Evolutionary conservation across 2,329 filamentous ascomycete genomes (phyloP).

Genomic region (Byssochlamys sp.): DNA sequence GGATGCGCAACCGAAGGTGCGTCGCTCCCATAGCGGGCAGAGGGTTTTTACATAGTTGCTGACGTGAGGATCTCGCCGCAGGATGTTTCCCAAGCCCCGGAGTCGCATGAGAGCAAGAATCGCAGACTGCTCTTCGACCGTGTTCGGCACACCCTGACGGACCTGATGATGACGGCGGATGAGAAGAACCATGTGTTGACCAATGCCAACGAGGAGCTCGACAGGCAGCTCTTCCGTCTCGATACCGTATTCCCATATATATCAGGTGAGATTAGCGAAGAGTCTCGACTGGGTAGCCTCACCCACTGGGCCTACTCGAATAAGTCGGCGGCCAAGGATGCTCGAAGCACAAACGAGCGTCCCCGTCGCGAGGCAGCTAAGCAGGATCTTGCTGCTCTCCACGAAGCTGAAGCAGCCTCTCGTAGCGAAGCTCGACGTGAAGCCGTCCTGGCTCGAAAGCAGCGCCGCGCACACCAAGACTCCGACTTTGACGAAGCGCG

Average conservation of each 20-base stretch:
- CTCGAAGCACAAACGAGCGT: slow-evolving; percentile 55
- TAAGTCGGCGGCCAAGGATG: slow-evolving; percentile 51
- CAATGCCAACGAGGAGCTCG: slow-evolving; percentile 80
- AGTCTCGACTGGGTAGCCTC: slow-evolving; percentile 82
- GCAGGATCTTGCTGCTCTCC: slow-evolving; percentile 52
- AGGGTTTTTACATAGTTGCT: neutral
- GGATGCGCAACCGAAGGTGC: slow-evolving; percentile 22
- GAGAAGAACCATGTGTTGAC: slow-evolving; percentile 96
- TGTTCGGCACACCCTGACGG: slow-evolving; percentile 66
- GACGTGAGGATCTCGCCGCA: slow-evolving; percentile 7
- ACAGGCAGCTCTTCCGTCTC: slow-evolving; percentile 73
- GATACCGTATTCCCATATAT: slow-evolving; percentile 81
- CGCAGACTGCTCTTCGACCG: slow-evolving; percentile 65
- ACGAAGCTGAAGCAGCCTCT: slow-evolving; percentile 74
- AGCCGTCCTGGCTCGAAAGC: slow-evolving; percentile 66
- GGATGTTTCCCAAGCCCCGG: slow-evolving; percentile 20
- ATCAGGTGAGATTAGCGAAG: slow-evolving; percentile 81
- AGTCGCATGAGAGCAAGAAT: slow-evolving; percentile 27
- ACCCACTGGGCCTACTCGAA: slow-evolving; percentile 94
- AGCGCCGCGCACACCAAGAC: slow-evolving; percentile 61
- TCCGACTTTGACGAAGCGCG: slow-evolving; percentile 66
- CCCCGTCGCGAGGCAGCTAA: slow-evolving; percentile 72
- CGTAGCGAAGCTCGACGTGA: slow-evolving; percentile 79
- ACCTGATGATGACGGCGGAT: slow-evolving; percentile 81
- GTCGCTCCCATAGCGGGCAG: slow-evolving; percentile 6